These are phyloP conservation scores for Letharia columbiana DNA, from an alignment of 495 filamentous ascomycete species.

Conservation along the genomic window DNA sequence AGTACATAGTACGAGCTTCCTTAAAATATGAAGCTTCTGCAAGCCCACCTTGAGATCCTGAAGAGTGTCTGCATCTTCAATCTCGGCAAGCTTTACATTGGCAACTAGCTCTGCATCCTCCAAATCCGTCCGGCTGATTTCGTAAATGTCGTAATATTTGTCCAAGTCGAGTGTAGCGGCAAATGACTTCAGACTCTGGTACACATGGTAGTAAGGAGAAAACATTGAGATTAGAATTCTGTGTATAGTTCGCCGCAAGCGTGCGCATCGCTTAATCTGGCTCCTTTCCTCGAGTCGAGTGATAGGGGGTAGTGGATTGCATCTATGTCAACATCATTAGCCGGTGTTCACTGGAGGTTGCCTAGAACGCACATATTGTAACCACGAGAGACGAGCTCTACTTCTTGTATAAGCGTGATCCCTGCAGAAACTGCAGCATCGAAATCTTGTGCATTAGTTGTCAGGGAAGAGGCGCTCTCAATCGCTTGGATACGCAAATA, in stretches of 20 bases:
- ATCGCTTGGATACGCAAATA: conserved; percentile 72
- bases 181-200: conserved; percentile 56
- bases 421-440: conserved; percentile 73
- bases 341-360: conserved; percentile 8
- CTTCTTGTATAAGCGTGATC: conserved; percentile 85
- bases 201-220: conserved; percentile 58
- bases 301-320: conserved; percentile 76
- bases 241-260: conserved; percentile 66
- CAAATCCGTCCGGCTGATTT: conserved; percentile 72
- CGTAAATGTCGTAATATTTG: conserved; percentile 87
- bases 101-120: conserved; percentile 45
- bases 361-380: conserved; percentile 69
- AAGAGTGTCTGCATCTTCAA: conserved; percentile 70
- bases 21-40: conserved; percentile 66
- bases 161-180: conserved; percentile 72
- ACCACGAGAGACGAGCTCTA: conserved; percentile 88
- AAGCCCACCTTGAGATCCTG: conserved; percentile 70
- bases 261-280: conserved; percentile 67
- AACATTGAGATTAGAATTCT: conserved; percentile 61
- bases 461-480: conserved; percentile 61
- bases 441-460: conserved; percentile 70
- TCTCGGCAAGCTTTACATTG: conserved; percentile 51
- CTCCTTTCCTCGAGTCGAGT: conserved; percentile 70
- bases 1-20: conserved; percentile 78
- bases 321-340: conserved; percentile 49